Evolutionary conservation across 805 yeast species (phyloP), one percentile per base, ranked within the genome.

Genomic region (Kodamaea hsintzibuensis): DNA sequence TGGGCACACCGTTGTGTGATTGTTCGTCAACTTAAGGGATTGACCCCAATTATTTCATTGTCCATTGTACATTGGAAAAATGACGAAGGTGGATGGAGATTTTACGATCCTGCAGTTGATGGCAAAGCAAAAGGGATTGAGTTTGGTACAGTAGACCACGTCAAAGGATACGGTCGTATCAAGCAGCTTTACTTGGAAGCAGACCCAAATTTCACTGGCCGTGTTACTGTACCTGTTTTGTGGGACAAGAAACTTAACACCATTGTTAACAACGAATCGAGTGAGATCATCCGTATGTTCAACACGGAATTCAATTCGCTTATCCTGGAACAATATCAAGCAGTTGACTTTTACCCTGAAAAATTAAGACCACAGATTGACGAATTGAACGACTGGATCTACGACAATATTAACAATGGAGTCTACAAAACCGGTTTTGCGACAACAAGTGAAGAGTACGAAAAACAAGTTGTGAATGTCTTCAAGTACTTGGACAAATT

Each of bases 341-440:
- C 71, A 7, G 62, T 87, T 18, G 83, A 88, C 67, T 74, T 86
- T 57, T 85, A 85, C 57, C 97, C 97, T 22, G 66, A 69, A 5
- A 66, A 69, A 1, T 70, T 85, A 58, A 76, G 78, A 58, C 51
- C 67, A 0, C 69, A 84, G 57, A 89, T 92, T 62, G 96, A 92
- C 64, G 90, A 82, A 52, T 65, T 91, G 60, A 91, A 95, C 65
- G 79, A 76, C 14, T 87, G 96, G 92, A 82, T 89, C 40, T 92
- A 92, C 69, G 89, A 88, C 64, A 82, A 80, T 62, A 88, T 93
- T 69, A 91, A 92, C 78, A 90, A 89, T 65, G 98, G 97, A 40
- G 98, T 92, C 42, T 93, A 93, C 78, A 93, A 91, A 73, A 60
- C 95, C 2, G 98, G 98, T 0, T 93, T 92, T 70, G 90, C 97